Evolutionary conservation across 371 early-diverging fungal species (phyloP).

Genomic region (Mortierella sp.): DNA sequence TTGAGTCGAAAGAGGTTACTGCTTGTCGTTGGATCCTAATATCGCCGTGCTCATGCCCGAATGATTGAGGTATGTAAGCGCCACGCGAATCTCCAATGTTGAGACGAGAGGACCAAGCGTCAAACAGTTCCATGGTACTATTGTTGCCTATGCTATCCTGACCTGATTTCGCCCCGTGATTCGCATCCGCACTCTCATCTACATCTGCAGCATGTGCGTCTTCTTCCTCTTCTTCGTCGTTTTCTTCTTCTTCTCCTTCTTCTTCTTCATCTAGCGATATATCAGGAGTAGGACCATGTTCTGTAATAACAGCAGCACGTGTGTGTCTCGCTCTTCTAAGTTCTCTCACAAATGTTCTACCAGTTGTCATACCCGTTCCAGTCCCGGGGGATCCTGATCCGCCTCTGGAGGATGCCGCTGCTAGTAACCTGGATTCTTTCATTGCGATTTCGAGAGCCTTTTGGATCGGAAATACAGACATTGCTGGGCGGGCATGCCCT

Average conservation of each 20-base stretch:
- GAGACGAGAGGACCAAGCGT: neutral
- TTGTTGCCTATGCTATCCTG: neutral
- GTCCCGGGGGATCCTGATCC: conserved; percentile 30
- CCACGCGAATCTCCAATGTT: neutral
- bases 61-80: neutral
- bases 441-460: conserved; percentile 53
- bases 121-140: neutral
- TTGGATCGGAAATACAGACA: conserved; percentile 54
- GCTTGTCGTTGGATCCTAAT: conserved; percentile 28
- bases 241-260: conserved; percentile 36
- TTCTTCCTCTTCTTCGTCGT: conserved; percentile 18
- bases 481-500: neutral
- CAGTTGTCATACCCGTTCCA: conserved; percentile 46
- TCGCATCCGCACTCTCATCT: neutral
- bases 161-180: neutral
- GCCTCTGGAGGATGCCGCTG: conserved; percentile 42
- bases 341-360: conserved; percentile 49
- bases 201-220: neutral
- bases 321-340: conserved; percentile 34
- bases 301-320: conserved; percentile 28
- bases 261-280: conserved; percentile 37
- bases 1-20: conserved; percentile 16
- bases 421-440: conserved; percentile 44
- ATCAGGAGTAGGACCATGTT: conserved; percentile 39
- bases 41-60: conserved; percentile 2